Evolutionary conservation across 805 yeast genomes (phyloP), one percentile per base, ranked within the genome.

Genomic region (Candida sonorensis): DNA sequence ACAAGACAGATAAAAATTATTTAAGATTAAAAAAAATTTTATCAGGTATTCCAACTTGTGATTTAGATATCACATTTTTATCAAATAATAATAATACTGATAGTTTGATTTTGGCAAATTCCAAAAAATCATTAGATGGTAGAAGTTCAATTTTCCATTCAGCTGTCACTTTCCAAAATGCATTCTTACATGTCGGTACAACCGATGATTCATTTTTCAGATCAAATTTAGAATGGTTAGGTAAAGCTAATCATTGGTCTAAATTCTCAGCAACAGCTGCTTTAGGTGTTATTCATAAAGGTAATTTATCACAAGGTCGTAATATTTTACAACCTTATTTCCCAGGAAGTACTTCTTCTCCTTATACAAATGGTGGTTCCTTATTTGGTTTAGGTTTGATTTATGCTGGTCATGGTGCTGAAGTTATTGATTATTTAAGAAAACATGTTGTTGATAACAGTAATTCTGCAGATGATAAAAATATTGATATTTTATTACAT

Each of bases 181-280:
- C 97, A 0, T 86, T 87, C 53, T 72, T 90, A 75, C 95, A 88
- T 57, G 84, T 92, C 23, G 98, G 97, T 36, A 92, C 98, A 10
- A 85, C 97, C 7, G 94, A 84, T 51, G 97, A 92, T 56, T 76
- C 87, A 0, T 92, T 92, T 51, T 82, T 90, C 61, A 73, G 95
- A 55, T 73, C 81, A 27, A 92, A 92, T 53, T 67, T 87, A 50
- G 96, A 90, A 50, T 92, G 97, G 97, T 68, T 92, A 45, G 94
- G 94, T 27, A 85, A 87, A 61, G 97, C 98, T n/a, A 80, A 90
- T 29, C 87, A 90, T 59, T 92, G 98, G 98, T 87, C 97, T 5
- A 92, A 90, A 55, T 92, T 92, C 57, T 78, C 95, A 0, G 97
- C 97, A 2, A 90, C 97, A 10, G 97, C 97, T 7, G 97, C 97